These are phyloP conservation scores for Herpetospermum pedunculosum DNA, from an alignment of 306 rosid genomes.

Conservation along the genomic window DNA sequence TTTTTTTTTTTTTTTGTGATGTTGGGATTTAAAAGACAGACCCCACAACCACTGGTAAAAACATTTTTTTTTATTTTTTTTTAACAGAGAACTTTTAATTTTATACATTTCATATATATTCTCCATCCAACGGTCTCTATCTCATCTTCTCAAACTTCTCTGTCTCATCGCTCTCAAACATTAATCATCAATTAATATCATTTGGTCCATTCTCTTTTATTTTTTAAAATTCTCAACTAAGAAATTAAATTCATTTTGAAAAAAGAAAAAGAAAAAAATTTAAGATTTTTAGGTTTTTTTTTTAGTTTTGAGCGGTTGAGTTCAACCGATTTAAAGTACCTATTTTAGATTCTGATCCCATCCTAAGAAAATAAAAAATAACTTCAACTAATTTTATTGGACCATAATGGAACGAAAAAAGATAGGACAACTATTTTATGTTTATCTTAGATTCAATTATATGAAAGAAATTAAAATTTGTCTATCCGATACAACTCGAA, in stretches of 20 bases:
- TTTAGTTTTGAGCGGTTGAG: background rate
- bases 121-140: background rate
- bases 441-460: background rate
- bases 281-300: background rate
- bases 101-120: background rate
- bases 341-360: background rate
- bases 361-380: background rate
- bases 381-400: background rate
- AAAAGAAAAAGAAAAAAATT: background rate
- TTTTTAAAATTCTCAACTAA: background rate
- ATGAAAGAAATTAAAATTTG: too few species aligned
- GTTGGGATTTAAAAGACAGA: constrained; percentile 65
- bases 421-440: background rate
- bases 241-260: background rate
- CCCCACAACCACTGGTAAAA: constrained; percentile 20
- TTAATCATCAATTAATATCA: background rate
- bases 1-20: background rate
- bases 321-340: background rate
- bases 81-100: background rate
- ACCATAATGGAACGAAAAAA: background rate
- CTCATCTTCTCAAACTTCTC: background rate
- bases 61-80: background rate
- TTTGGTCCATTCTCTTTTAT: background rate
- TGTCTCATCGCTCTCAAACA: constrained; percentile 4
- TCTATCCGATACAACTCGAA: too few species aligned